Conservation (phyloP, 306 rosid species). For the Quercus cerris region DNA sequence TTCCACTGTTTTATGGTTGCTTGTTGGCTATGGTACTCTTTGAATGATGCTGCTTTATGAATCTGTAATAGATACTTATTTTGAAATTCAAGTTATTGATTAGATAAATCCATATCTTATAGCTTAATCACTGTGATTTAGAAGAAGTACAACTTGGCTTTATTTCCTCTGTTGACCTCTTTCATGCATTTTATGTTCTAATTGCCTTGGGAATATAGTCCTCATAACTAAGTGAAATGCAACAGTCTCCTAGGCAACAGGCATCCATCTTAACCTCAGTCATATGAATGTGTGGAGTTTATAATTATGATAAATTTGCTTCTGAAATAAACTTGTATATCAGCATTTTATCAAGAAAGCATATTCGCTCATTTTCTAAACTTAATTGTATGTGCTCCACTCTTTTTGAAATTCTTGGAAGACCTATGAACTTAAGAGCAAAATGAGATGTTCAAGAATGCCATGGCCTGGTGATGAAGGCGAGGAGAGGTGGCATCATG, state of each 20-base stretch:
- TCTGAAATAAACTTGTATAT: not conserved
- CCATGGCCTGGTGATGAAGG: slow-evolving; percentile 36
- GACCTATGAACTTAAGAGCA: slow-evolving; percentile 22
- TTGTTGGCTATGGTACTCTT: not conserved
- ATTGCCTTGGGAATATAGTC: no score
- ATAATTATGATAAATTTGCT: not conserved
- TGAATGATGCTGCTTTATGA: not conserved
- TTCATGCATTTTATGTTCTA: no score
- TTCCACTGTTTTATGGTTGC: not conserved
- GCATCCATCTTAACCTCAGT: not conserved
- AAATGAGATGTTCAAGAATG: slow-evolving; percentile 25
- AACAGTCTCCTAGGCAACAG: not conserved
- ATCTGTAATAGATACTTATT: not conserved
- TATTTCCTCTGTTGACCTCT: not conserved
- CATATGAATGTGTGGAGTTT: not conserved
- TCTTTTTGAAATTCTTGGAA: not conserved
- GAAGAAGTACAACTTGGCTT: not conserved
- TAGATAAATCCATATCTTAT: not conserved
- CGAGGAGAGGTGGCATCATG: slow-evolving; percentile 28
- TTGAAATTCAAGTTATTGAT: not conserved
- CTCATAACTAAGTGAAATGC: not conserved
- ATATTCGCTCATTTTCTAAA: not conserved
- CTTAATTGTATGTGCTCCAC: not conserved
- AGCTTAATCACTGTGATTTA: not conserved
- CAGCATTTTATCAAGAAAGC: not conserved